These are phyloP conservation scores for Talaromyces stipitatus DNA, from an alignment of 495 filamentous ascomycete genomes.

Conservation along the genomic window DNA sequence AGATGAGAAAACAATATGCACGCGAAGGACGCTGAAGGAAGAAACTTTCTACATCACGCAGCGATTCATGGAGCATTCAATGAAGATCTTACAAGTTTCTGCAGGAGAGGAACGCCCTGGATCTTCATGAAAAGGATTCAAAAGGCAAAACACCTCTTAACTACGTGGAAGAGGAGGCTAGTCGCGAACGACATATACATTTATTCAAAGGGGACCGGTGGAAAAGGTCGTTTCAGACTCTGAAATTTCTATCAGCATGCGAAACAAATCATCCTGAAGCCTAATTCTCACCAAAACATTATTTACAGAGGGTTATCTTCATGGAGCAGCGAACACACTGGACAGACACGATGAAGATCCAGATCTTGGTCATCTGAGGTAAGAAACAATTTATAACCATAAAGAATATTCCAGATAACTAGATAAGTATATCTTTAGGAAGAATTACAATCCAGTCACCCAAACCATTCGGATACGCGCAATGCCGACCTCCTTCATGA, in stretches of 20 bases:
- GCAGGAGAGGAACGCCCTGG: not conserved
- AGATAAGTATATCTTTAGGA: too few species aligned
- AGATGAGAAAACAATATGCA: not conserved
- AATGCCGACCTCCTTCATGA: too few species aligned
- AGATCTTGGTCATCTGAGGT: too few species aligned
- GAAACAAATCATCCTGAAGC: too few species aligned
- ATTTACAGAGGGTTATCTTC: too few species aligned
- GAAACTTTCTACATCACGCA: conserved; percentile 8
- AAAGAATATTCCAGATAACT: too few species aligned
- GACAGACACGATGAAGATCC: too few species aligned
- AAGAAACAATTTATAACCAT: too few species aligned
- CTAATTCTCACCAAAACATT: too few species aligned
- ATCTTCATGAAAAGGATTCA: conserved; percentile 6
- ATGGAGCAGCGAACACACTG: too few species aligned
- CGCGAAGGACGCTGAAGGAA: conserved; percentile 5
- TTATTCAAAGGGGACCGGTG: not conserved
- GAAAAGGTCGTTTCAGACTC: not conserved
- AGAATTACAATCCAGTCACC: too few species aligned
- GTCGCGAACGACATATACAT: not conserved
- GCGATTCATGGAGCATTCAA: conserved; percentile 9
- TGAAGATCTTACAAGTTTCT: conserved; percentile 8
- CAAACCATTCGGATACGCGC: too few species aligned
- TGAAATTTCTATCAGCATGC: conserved; percentile 2
- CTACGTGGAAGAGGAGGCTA: conserved; percentile 11
- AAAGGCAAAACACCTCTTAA: conserved; percentile 9